These are phyloP conservation scores for Globisporangium parvum DNA, from an alignment of 352 stramenopile genomes.

Conservation along the genomic window DNA sequence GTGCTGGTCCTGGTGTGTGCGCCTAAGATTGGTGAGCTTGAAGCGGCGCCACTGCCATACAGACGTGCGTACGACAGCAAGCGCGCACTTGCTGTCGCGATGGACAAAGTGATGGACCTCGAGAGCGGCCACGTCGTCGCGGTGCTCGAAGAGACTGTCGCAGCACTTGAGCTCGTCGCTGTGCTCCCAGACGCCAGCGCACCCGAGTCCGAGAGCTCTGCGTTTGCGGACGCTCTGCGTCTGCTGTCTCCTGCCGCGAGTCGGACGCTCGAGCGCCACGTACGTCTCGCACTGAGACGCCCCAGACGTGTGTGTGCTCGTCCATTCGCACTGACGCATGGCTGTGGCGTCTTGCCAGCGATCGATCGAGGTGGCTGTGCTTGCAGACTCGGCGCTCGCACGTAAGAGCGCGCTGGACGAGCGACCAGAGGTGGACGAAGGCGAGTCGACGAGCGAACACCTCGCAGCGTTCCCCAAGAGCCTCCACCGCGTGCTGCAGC, in stretches of 20 bases:
- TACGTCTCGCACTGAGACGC: slow-evolving; percentile 13
- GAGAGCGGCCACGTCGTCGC: slow-evolving; percentile 33
- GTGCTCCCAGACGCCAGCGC: slow-evolving; percentile 15
- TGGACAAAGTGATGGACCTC: slow-evolving; percentile 24
- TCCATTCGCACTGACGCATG: neutral
- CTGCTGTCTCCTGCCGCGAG: slow-evolving; percentile 1
- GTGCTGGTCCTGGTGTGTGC: too few species aligned
- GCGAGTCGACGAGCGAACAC: slow-evolving; percentile 11
- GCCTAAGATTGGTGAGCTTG: too few species aligned
- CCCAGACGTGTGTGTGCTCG: neutral
- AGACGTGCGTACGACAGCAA: too few species aligned
- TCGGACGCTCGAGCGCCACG: slow-evolving; percentile 16
- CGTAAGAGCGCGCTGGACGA: slow-evolving; percentile 1
- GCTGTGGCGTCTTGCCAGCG: neutral
- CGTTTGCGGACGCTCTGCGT: neutral
- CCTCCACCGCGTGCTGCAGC: slow-evolving; percentile 21
- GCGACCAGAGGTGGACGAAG: slow-evolving; percentile 13
- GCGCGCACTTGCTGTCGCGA: neutral
- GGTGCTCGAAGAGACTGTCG: slow-evolving; percentile 27
- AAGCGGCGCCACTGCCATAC: too few species aligned
- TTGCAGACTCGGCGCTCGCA: neutral
- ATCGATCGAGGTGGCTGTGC: neutral
- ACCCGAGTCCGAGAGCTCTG: neutral
- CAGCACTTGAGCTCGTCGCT: slow-evolving; percentile 23
- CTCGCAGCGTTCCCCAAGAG: slow-evolving; percentile 22